Evolutionary conservation across 2,329 filamentous ascomycete genomes (phyloP).

Genomic region (Arthrobotrys iridis): DNA sequence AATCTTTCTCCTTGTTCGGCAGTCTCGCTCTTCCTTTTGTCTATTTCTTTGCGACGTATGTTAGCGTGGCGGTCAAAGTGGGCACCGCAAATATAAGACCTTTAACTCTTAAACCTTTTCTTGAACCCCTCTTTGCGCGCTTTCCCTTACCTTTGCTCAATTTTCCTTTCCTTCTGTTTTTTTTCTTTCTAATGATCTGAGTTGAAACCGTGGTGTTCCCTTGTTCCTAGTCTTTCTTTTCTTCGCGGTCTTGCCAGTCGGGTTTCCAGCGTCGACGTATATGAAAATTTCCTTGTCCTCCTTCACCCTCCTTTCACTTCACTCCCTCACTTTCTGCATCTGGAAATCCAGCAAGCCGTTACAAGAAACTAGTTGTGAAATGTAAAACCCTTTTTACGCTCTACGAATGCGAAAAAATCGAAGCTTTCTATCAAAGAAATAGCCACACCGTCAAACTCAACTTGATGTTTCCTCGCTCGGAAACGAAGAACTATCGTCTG

Average conservation of each 20-base stretch:
- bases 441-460: background rate
- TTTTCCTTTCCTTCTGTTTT: slow-evolving; percentile 24
- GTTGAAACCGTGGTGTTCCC: slow-evolving; percentile 33
- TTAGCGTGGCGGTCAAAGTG: slow-evolving; percentile 56
- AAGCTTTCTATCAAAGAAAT: slow-evolving; percentile 20
- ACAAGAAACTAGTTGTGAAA: slow-evolving; percentile 51
- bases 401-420: slow-evolving; percentile 49
- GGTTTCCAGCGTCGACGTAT: slow-evolving; percentile 54
- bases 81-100: slow-evolving; percentile 55
- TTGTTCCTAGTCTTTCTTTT: slow-evolving; percentile 26
- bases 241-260: slow-evolving; percentile 41
- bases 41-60: slow-evolving; percentile 61
- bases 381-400: slow-evolving; percentile 51
- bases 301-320: slow-evolving; percentile 14
- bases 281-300: slow-evolving; percentile 49
- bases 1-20: slow-evolving; percentile 55
- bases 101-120: slow-evolving; percentile 59
- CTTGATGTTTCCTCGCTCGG: background rate
- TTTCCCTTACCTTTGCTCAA: slow-evolving; percentile 17
- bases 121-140: slow-evolving; percentile 47
- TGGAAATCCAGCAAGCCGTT: slow-evolving; percentile 40
- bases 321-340: slow-evolving; percentile 21
- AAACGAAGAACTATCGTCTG: slow-evolving; percentile 14
- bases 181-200: slow-evolving; percentile 47
- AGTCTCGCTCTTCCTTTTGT: slow-evolving; percentile 56